phyloP scores from a whole-genome alignment of 176 grass and related monocot genomes.

The Oryza meyeriana region DNA sequence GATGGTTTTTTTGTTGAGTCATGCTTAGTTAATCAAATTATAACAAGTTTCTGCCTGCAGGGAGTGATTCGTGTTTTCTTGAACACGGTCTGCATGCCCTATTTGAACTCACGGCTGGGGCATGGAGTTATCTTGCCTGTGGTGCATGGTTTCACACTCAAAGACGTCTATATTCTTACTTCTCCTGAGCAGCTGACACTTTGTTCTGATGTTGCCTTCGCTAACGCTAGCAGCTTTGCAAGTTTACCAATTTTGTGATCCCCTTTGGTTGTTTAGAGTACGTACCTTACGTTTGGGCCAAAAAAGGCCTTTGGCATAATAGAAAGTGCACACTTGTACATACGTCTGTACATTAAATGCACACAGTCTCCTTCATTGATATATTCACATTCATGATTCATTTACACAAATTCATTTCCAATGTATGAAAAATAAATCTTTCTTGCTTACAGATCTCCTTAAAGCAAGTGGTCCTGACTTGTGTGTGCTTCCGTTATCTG shows the following conservation, averaged over 20 bases:
- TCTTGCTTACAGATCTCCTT: background rate
- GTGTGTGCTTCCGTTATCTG: background rate
- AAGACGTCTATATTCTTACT: conserved; percentile 62
- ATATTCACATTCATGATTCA: conserved; percentile 12
- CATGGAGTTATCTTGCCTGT: conserved; percentile 64
- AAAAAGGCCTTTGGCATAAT: background rate
- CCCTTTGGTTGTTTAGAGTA: background rate
- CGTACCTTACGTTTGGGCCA: background rate
- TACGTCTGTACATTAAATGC: conserved; percentile 30
- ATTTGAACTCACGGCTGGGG: conserved; percentile 61
- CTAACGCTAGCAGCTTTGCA: conserved; percentile 35
- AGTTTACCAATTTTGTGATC: conserved; percentile 9
- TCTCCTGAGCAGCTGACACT: conserved; percentile 49
- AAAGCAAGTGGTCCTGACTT: background rate
- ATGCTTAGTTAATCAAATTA: background rate
- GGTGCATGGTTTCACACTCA: conserved; percentile 64
- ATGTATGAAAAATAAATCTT: background rate
- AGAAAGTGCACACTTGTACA: conserved; percentile 13
- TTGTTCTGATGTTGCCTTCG: conserved; percentile 74
- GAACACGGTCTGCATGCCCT: conserved; percentile 70
- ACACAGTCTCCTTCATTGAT: background rate
- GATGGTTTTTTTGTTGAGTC: background rate
- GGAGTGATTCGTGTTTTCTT: conserved; percentile 77
- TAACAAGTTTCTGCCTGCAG: conserved; percentile 41
- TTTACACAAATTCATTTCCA: conserved; percentile 2